A percentile compares a stretch with the other conserved stretches of the same genome.
Conservation (phyloP, 768 basidiomycete genomes). For the Mycena rosella region DNA sequence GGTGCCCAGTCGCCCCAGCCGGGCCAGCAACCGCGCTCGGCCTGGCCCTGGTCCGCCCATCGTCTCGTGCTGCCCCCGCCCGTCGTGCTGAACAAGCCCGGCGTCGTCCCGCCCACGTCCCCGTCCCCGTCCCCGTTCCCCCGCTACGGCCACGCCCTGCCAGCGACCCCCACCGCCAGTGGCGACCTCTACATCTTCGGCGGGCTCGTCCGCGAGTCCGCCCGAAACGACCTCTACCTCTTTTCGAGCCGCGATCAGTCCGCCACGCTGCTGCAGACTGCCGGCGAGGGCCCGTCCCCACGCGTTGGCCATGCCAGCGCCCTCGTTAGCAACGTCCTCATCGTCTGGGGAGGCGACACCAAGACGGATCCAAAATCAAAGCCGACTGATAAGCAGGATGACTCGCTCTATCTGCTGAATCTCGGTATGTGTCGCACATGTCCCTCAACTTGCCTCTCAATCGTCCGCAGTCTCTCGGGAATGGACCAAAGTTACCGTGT, state of each 20-base stretch:
- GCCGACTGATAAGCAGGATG: constrained; percentile 85
- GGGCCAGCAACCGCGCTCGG: constrained; percentile 58
- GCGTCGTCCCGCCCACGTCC: constrained; percentile 69
- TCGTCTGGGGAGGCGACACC: constrained; percentile 99
- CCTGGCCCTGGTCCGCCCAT: constrained; percentile 88
- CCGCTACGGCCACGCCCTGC: constrained; percentile 94
- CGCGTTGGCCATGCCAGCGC: constrained; percentile 98
- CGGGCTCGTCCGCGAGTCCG: constrained; percentile 91
- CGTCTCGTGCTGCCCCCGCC: constrained; percentile 80
- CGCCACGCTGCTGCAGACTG: constrained; percentile 86
- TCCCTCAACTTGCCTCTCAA: constrained; percentile 17
- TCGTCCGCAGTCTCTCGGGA: constrained; percentile 81
- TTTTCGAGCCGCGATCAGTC: constrained; percentile 85
- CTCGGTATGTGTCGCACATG: constrained; percentile 72
- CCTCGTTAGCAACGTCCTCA: constrained; percentile 93
- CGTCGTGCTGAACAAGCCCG: constrained; percentile 71
- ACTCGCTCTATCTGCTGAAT: constrained; percentile 93
- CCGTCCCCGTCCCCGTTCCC: constrained; percentile 94
- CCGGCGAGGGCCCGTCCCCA: constrained; percentile 88
- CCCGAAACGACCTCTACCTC: constrained; percentile 94
- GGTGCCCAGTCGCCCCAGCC: constrained; percentile 30
- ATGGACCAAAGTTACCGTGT: constrained; percentile 90
- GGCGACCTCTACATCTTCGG: constrained; percentile 98
- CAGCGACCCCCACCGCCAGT: constrained; percentile 76
- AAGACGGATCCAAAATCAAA: constrained; percentile 77